A percentile compares a stretch with the other conserved stretches of the same genome.
Evolutionary conservation across 495 filamentous ascomycete species (phyloP).

Genomic region (Monascus purpureus): DNA sequence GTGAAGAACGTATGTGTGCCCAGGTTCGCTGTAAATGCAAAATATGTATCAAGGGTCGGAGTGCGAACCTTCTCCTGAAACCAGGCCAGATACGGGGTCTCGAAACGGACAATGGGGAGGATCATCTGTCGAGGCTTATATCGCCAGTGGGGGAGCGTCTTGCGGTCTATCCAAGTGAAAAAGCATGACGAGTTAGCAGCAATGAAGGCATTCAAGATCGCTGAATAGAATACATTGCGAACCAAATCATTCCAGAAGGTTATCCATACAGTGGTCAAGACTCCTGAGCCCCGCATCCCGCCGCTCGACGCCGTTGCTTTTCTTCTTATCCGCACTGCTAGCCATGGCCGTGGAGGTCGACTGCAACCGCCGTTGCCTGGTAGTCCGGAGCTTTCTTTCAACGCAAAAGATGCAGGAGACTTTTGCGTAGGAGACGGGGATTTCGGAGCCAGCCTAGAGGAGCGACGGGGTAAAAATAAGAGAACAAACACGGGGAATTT

Average conservation of each 20-base stretch:
- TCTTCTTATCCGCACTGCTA: constrained; percentile 18
- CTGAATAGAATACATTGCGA: too few species aligned
- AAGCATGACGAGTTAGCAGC: constrained; percentile 4
- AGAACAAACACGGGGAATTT: too few species aligned
- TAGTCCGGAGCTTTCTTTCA: too few species aligned
- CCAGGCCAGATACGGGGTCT: constrained; percentile 85
- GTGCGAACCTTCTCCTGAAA: constrained; percentile 66
- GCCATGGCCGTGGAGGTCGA: constrained; percentile 20
- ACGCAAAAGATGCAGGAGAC: too few species aligned
- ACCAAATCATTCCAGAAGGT: too few species aligned
- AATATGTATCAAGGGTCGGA: constrained; percentile 81
- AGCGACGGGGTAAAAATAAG: too few species aligned
- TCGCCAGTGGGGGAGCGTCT: constrained; percentile 75
- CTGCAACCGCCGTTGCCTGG: too few species aligned
- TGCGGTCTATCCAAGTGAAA: constrained; percentile 47
- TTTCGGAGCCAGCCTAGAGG: too few species aligned
- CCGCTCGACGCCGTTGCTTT: too few species aligned
- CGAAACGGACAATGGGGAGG: constrained; percentile 81
- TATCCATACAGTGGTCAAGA: constrained; percentile 64
- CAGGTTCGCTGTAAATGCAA: constrained; percentile 90
- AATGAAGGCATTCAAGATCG: too few species aligned
- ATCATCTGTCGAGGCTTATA: constrained; percentile 68
- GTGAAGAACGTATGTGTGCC: constrained; percentile 99
- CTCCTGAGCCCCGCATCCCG: constrained; percentile 63
- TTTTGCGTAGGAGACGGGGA: too few species aligned